Evolutionary conservation across 176 grass and related monocot genomes (phyloP).

Genomic region (Eragrostis curvula): DNA sequence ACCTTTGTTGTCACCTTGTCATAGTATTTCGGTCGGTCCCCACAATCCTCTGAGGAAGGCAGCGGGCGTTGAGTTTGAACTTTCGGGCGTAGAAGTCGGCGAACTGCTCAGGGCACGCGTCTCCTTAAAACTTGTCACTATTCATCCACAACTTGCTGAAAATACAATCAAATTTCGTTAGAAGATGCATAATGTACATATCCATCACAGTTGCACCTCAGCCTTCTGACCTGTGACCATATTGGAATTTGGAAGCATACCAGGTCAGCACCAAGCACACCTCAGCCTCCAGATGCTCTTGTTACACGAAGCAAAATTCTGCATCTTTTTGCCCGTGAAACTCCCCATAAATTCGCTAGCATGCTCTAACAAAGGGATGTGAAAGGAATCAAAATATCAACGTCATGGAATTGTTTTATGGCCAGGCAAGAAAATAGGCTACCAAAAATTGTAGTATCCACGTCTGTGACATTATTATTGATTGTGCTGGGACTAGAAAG

Average conservation of each 20-base stretch:
- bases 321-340: background rate
- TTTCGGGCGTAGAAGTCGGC: slow-evolving; percentile 34
- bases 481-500: background rate
- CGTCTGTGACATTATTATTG: background rate
- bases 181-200: background rate
- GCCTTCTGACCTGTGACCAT: background rate
- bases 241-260: background rate
- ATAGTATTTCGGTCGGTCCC: slow-evolving; percentile 72
- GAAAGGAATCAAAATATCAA: background rate
- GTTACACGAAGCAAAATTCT: background rate
- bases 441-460: background rate
- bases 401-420: background rate
- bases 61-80: slow-evolving; percentile 33
- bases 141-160: slow-evolving; percentile 42
- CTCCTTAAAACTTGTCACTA: slow-evolving; percentile 5
- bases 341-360: background rate
- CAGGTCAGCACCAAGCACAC: background rate
- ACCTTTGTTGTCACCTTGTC: slow-evolving; percentile 72
- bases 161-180: background rate
- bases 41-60: slow-evolving; percentile 82
- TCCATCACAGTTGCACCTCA: background rate
- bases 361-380: background rate
- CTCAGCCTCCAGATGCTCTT: background rate
- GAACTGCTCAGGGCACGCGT: no score
- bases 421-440: background rate